Conservation (phyloP, 371 early-diverging fungal species). For the Lichtheimia ramosa region DNA sequence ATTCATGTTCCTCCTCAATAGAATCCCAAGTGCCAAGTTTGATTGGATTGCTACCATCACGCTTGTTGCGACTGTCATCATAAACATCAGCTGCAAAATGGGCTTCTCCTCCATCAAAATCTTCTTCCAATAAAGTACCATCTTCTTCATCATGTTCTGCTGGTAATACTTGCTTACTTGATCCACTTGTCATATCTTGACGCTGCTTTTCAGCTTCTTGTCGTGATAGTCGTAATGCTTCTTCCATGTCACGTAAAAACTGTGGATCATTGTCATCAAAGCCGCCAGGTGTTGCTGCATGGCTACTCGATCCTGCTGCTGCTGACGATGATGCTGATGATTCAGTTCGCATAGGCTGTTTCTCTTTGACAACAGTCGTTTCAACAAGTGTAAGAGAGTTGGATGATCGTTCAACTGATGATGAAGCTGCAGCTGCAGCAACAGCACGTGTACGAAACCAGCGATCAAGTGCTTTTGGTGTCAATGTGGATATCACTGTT, state of each 20-base stretch:
- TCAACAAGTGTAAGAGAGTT: no score
- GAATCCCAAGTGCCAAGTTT: no score
- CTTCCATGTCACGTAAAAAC: conserved; percentile 16
- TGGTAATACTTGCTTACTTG: no score
- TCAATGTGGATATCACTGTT: conserved; percentile 4
- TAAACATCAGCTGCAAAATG: conserved; percentile 16
- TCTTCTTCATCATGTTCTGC: neutral
- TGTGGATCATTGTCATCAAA: conserved; percentile 18
- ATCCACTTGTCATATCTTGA: no score
- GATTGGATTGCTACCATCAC: neutral
- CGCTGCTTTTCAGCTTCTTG: neutral
- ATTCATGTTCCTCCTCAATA: no score
- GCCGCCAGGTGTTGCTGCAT: neutral
- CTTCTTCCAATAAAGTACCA: neutral
- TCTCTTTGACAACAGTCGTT: neutral
- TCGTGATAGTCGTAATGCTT: conserved; percentile 24
- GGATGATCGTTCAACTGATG: no score
- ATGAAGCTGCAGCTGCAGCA: no score
- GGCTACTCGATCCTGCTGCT: neutral
- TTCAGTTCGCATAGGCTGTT: neutral
- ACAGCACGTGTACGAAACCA: conserved; percentile 19
- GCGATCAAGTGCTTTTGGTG: conserved; percentile 12
- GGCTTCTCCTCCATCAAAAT: neutral
- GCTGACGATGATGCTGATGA: no score
- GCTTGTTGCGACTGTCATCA: neutral